Evolutionary conservation across 768 basidiomycete species (phyloP), one percentile per base, ranked within the genome.

Genomic region (Termitomyces sp.): DNA sequence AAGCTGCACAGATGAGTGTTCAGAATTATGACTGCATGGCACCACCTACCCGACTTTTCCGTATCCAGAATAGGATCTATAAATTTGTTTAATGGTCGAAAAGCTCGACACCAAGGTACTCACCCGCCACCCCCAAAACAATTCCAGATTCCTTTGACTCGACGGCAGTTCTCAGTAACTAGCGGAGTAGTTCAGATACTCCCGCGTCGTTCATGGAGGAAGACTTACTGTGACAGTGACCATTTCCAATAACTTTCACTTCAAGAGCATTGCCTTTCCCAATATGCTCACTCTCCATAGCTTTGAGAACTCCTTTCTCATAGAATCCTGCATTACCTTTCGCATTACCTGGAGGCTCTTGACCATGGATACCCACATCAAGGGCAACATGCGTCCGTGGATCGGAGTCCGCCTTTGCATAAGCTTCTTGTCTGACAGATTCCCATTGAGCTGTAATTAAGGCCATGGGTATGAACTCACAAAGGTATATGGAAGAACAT

Each of bases 401-500:
- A 62, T 92, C 83, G 13, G 68, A 73, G 69, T 98, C 94, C 0
- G 90, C 73, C n/a, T 74, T 74, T 1, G 69, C 66, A 67, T 91
- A 95, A 1, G 92, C 79, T 70, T 95, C 92, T 51, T 82, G 85
- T 33, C 90, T 92, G 62, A 35, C 50, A 33, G 7, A 40, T 26
- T 56, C 5, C 24, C 36, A 46, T 50, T 57, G 58, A 53, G 48
- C 32, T 47, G 24, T 48, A 40, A 14, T 36, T 24, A 32, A 28
- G 30, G 33, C 30, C 12, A 28, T 0, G 53, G 7, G 32, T 26
- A 48, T 22, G 48, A 32, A 76, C 87, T 22, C 67, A 92, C 88
- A 98, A 67, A 53, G 96, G 96, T 48, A 99, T 98, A 64, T 98
- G 96, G 85, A 97, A 98, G 75, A 96, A 97, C 89, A 93, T 91